Evolutionary conservation across 2,329 filamentous ascomycete genomes (phyloP).

Genomic region (Teratosphaeria zuluensis): DNA sequence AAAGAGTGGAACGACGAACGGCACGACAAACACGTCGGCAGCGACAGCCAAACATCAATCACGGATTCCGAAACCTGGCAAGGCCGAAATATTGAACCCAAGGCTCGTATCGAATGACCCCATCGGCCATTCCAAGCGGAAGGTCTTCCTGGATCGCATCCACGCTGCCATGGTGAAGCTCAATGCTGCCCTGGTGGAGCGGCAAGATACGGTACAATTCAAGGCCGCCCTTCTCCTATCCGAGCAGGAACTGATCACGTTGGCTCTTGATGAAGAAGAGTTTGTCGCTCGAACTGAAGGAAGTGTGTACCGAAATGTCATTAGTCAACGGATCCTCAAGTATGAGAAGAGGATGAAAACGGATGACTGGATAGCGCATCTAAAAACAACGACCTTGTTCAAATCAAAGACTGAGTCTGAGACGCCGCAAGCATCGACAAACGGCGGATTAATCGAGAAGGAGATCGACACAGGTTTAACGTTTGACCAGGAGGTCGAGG

Average conservation of each 20-base stretch:
- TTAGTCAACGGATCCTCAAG: conserved; percentile 69
- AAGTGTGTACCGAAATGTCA: conserved; percentile 68
- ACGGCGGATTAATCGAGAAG: conserved; percentile 7
- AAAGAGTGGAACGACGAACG: neutral
- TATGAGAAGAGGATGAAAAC: conserved; percentile 62
- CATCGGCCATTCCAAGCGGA: conserved; percentile 27
- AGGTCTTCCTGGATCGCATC: conserved; percentile 46
- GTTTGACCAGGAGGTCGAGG: conserved; percentile 54
- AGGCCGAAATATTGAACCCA: conserved; percentile 47
- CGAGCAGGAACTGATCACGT: conserved; percentile 57
- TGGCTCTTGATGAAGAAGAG: conserved; percentile 70
- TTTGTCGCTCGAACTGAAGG: conserved; percentile 56
- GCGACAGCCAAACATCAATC: conserved; percentile 3
- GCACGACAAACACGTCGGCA: too few species aligned
- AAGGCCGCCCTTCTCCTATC: conserved; percentile 50
- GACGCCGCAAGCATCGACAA: neutral
- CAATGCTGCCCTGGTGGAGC: conserved; percentile 35
- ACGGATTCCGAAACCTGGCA: conserved; percentile 5
- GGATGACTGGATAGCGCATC: conserved; percentile 53
- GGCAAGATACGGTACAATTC: conserved; percentile 5
- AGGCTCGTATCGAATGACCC: conserved; percentile 48
- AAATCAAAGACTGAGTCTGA: conserved; percentile 1
- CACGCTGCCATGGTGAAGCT: conserved; percentile 58
- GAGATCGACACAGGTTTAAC: conserved; percentile 61
- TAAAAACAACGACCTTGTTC: conserved; percentile 12